Evolutionary conservation across 331 rosid genomes (phyloP), one percentile per base, ranked within the genome.

Genomic region (Rosa hybrid): DNA sequence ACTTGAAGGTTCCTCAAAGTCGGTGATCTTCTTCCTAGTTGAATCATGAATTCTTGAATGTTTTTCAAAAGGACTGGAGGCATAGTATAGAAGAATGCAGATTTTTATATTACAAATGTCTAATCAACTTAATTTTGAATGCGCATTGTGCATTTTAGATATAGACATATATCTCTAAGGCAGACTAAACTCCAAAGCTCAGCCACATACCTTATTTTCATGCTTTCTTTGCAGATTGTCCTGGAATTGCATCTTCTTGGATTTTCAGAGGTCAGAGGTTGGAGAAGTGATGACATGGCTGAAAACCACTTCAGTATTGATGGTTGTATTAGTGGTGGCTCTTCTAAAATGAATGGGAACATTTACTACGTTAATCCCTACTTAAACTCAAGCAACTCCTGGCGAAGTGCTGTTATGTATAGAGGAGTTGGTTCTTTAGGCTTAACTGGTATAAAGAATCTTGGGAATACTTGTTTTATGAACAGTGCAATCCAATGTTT

Each of bases 391-490:
- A 30, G 77, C 60, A 81, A 82, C 77, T 78, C 85, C 77, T 75
- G 79, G 82, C 84, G 6, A 76, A 71, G 77, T 84, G 83, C 71
- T 53, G 59, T 77, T 79, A 79, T 86, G 87, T 89, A 78, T 76
- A 81, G 83, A 78, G 86, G 84, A 77, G 87, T 77, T 75, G 81
- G 82, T 73, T 78, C 90, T 50, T 79, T 90, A 86, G 96, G 98
- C 75, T 87, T 94, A 89, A 86, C 89, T 68, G 98, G 98, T 83
- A 78, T 94, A 73, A 88, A 90, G 50, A 94, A 94, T 91, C 97
- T 94, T 84, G 98, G 98, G 77, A 94, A 94, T 86, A 92, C 98
- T 51, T 94, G 98, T 86, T 94, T 90, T 82, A 92, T 94, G 98
- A 94, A 92, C 77, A 94, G 94, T 85, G 90, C 97, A 82, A 81